Evolutionary conservation across 352 stramenopile species (phyloP), one percentile per base, ranked within the genome.

Genomic region (Pythium aphanidermatum): DNA sequence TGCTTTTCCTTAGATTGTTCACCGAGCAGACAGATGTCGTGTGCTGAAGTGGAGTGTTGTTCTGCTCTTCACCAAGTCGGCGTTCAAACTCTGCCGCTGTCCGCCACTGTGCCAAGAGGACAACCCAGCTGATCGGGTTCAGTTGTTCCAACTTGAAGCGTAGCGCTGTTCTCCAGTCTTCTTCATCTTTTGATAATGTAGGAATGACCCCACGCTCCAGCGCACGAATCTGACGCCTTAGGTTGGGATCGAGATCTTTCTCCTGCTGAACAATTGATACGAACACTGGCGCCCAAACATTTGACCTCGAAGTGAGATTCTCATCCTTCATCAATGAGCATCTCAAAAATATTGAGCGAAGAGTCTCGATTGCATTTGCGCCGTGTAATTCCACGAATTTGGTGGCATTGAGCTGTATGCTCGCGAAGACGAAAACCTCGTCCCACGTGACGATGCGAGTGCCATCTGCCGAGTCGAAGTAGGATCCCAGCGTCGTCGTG

Each of bases 41-140:
- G 12, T 44, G 55, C 11, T 23, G 30, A 20, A 30, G 37, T 5
- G 37, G 28, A 2, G 51, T 31, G 3, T 27, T 30, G 11, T 32
- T 38, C 17, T 25, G 49, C 5, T 37, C 31, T 26, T 75, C 52
- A 8, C 26, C 39, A 14, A 58, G 44, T 20, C 62, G 57, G 5
- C 34, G 29, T 24, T 53, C 46, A 0, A 53, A 8, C 12, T 43
- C 33, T 13, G 37, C 13, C 1, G 35, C 42, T 5, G 19, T 33
- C 3, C 68, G 63, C 74, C 74, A 86, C 31, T 71, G 74, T 3
- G 70, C 57, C 21, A 86, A 60, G 35, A 83, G 80, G 0, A 74
- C 37, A 3, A 60, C 45, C 74, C 74, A 86, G 30, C 65, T 82
- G 20, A 86, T 42, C 0, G 66, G 61, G 13, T 56, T 43, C 16